Evolutionary conservation across 495 filamentous ascomycete species (phyloP).

Genomic region (Trichoderma gamsii): DNA sequence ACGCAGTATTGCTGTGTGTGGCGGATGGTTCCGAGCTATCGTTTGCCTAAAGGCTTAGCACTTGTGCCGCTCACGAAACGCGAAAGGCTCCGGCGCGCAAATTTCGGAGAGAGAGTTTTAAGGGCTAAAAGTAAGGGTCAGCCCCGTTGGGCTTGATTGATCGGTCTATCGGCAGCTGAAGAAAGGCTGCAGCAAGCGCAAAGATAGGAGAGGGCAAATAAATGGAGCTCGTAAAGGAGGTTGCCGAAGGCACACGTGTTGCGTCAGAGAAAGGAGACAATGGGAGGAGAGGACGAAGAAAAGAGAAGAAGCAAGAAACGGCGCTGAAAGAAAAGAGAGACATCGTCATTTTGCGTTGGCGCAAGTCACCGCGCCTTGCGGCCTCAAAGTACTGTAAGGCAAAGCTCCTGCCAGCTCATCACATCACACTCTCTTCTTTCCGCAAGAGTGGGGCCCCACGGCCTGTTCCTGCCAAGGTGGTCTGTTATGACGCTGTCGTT

Average conservation of each 20-base stretch:
- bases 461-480: slow-evolving; percentile 9
- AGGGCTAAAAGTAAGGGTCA: no score
- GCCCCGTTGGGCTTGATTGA: no score
- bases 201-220: no score
- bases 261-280: background rate
- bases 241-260: background rate
- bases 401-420: slow-evolving; percentile 6
- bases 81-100: no score
- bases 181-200: no score
- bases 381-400: background rate
- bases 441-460: slow-evolving; percentile 1
- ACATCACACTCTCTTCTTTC: background rate
- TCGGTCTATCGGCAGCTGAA: no score
- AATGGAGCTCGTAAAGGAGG: no score
- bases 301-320: background rate
- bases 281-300: background rate
- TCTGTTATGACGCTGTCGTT: slow-evolving; percentile 13
- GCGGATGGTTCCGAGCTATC: no score
- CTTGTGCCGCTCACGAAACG: no score
- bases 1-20: no score
- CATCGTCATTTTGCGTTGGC: background rate
- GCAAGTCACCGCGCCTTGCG: background rate
- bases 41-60: no score
- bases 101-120: no score
- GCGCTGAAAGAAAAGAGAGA: background rate